Evolutionary conservation across 2,329 filamentous ascomycete species (phyloP), one percentile per base, ranked within the genome.

Genomic region (Tothia fuscella): DNA sequence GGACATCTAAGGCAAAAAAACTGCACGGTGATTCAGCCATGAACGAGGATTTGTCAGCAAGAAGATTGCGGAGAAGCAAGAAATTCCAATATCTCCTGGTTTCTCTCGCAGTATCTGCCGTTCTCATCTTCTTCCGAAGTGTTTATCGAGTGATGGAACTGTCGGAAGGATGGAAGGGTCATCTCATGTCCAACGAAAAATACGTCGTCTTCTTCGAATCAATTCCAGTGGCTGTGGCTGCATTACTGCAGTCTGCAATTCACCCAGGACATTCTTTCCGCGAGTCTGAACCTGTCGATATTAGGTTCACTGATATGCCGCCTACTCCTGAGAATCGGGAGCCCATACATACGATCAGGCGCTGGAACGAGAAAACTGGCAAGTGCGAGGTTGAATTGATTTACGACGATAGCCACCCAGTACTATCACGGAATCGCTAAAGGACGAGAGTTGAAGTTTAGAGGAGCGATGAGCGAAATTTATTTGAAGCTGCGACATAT

Each of bases 81-180:
- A 43, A 47, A 19, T 55, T 54, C 42, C 32, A 48, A 21, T 42
- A 50, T 10, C 51, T 56, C 38, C 42, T 48, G 24, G 14, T 28
- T 1, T 46, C 46, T 12, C 42, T 55, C 32, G 35, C 33, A 13
- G 22, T 49, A 5, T 42, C 47, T 12, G 49, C 42, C 34, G 4
- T 43, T n/a, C 38, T 42, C 31, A 48, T 43, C 42, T 39, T 55
- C 13, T 43, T 48, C 36, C 48, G 56, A 26, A 56, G 54, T 38
- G 46, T 56, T 48, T 52, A 53, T 42, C 74, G 73, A 50, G 72
- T 79, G 41, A 71, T 68, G 1, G 76, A 80, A 54, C 77, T 80
- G 72, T 68, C 71, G 2, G 71, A 72, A 19, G 76, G 76, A 17
- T 80, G 75, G 74, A 75, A 74, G 10, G 78, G 76, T 57, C 53